These are phyloP conservation scores for Vitis riparia DNA, from an alignment of 164 flowering plant species.

Conservation along the genomic window DNA sequence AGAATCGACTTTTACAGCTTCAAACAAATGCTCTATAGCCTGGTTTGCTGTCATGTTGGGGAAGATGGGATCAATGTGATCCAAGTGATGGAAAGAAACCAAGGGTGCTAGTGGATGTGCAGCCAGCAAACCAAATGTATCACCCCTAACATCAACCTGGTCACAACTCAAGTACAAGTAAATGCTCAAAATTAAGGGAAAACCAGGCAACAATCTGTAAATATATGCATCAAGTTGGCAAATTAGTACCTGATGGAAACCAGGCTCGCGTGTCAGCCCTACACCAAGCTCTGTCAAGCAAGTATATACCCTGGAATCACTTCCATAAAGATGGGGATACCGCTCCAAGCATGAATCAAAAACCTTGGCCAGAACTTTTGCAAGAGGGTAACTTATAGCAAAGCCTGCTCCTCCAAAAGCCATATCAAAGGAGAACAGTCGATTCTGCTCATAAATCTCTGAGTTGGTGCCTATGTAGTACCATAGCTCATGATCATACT, in stretches of 20 bases:
- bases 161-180: not conserved
- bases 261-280: slow-evolving; percentile 48
- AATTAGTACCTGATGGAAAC: slow-evolving; percentile 58
- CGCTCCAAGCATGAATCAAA: slow-evolving; percentile 55
- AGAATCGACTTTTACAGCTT: slow-evolving; percentile 39
- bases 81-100: slow-evolving; percentile 56
- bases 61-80: slow-evolving; percentile 50
- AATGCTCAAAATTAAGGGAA: not conserved
- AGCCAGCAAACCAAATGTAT: slow-evolving; percentile 44
- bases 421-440: slow-evolving; percentile 39
- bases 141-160: slow-evolving; percentile 53
- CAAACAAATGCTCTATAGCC: slow-evolving; percentile 36
- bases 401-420: slow-evolving; percentile 68
- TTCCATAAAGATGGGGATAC: slow-evolving; percentile 61
- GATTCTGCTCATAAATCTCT: slow-evolving; percentile 49
- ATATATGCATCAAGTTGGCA: too few relatives aligned
- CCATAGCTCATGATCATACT: slow-evolving; percentile 55
- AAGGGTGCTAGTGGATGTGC: slow-evolving; percentile 55
- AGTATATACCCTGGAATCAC: slow-evolving; percentile 48
- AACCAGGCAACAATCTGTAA: too few relatives aligned
- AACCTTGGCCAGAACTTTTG: slow-evolving; percentile 40
- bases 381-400: slow-evolving; percentile 60
- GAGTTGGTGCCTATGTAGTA: slow-evolving; percentile 57
- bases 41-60: slow-evolving; percentile 40
- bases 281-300: slow-evolving; percentile 65